Evolutionary conservation across 768 basidiomycete species (phyloP), one percentile per base, ranked within the genome.

Genomic region (Amanita rubescens): DNA sequence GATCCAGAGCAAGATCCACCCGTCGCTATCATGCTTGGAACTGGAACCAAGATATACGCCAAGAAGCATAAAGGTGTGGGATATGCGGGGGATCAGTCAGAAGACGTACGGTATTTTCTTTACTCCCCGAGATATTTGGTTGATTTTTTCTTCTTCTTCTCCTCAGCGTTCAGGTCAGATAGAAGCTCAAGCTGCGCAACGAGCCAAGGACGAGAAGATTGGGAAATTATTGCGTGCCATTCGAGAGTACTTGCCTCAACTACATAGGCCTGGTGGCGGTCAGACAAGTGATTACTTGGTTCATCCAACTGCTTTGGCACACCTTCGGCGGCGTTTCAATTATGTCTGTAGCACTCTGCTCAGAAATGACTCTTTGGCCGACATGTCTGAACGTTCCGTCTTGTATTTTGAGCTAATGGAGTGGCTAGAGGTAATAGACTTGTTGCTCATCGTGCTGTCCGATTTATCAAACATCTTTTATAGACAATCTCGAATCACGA

Each of bases 401-500:
- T 72, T 97, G 15, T 97, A 96, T 67, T 90, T 89, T 63, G 90
- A 94, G 64, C 67, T 97, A 24, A 79, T 96, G 50, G 84, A 90
- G 59, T 97, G 94, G 94, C 76, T 97, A 10, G 88, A 94, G 81
- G 93, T 91, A 68, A 61, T 60, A 52, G 50, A 15, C 34, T 44
- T 30, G 5, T n/a, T 22, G n/a, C 30, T 51, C 14, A 35, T 24
- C 22, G 20, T 43, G 27, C 45, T 47, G 19, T 45, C 38, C 38
- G 12, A 51, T 55, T 44, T 49, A 59, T 53, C 56, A 51, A 14
- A 44, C 27, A 22, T 38, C 20, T 51, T 35, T 45, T 56, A 15
- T 52, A 96, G 94, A 92, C 90, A 0, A 87, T 97, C 43, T 94
- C 93, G 5, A 85, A 85, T 59, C 94, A 96, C 57, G 94, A 95